These are phyloP conservation scores for Heracleum sosnowskyi DNA, from an alignment of 129 eudicot genomes.

Conservation along the genomic window DNA sequence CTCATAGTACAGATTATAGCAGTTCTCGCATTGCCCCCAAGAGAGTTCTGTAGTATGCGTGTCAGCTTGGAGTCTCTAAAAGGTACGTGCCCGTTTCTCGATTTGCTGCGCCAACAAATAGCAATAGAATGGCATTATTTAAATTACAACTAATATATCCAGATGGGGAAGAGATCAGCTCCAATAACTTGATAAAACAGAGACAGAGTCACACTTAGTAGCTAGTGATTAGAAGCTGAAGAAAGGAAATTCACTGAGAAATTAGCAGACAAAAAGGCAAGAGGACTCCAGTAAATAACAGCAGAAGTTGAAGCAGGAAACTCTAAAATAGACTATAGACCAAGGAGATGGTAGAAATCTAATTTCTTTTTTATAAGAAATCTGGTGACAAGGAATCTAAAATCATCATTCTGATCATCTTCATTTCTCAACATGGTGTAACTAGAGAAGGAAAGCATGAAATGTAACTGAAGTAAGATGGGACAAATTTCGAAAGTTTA, in stretches of 20 bases:
- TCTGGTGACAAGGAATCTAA: neutral
- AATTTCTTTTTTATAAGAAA: neutral
- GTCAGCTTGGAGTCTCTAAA: slow-evolving; percentile 91
- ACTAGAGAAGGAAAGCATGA: neutral
- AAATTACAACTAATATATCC: neutral
- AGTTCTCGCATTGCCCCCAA: slow-evolving; percentile 92
- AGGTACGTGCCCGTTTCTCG: slow-evolving; percentile 60
- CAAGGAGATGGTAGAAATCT: neutral
- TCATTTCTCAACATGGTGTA: neutral
- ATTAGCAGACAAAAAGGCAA: neutral
- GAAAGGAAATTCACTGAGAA: neutral
- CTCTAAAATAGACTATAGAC: neutral
- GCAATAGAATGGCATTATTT: neutral
- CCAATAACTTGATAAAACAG: neutral
- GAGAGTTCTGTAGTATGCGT: slow-evolving; percentile 81
- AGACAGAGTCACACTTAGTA: neutral
- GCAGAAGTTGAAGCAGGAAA: neutral
- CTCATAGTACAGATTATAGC: slow-evolving; percentile 83
- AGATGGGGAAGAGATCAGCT: neutral
- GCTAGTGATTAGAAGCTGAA: neutral
- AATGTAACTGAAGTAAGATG: neutral
- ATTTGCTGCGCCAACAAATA: slow-evolving; percentile 48
- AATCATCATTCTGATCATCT: neutral
- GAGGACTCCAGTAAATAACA: neutral
- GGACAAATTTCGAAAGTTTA: neutral